Evolutionary conservation across 495 filamentous ascomycete species (phyloP).

Genomic region (Tuber calosporum): DNA sequence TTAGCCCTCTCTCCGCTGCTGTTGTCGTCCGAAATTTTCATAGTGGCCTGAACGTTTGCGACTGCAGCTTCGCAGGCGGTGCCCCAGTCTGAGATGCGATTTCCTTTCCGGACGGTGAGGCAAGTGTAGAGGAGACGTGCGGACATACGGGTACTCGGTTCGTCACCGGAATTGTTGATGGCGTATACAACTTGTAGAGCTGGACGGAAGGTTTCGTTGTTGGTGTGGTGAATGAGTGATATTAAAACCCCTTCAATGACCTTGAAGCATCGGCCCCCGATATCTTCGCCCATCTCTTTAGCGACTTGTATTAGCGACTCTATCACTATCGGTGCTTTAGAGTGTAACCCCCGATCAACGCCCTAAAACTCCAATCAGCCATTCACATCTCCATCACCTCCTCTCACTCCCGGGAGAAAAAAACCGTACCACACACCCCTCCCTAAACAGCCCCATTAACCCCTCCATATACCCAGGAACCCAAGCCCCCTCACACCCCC

Average conservation of each 20-base stretch:
- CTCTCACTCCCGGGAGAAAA: background rate
- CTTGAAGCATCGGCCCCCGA: conserved; percentile 47
- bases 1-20: conserved; percentile 42
- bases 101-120: conserved; percentile 68
- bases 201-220: conserved; percentile 59
- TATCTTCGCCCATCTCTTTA: conserved; percentile 2
- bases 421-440: conserved; percentile 49
- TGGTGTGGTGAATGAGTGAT: conserved; percentile 74
- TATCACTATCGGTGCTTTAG: conserved; percentile 51
- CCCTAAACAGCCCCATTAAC: conserved; percentile 80
- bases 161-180: conserved; percentile 44
- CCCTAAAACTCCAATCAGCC: conserved; percentile 56
- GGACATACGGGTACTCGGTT: conserved; percentile 49
- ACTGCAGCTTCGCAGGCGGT: conserved; percentile 54
- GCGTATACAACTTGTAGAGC: conserved; percentile 53
- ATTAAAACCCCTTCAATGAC: conserved; percentile 67
- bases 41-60: conserved; percentile 49
- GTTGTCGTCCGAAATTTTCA: conserved; percentile 36
- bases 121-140: conserved; percentile 60
- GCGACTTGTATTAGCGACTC: background rate
- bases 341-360: conserved; percentile 70
- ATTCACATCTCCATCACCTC: background rate
- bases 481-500: conserved; percentile 46
- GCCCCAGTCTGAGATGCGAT: conserved; percentile 66
- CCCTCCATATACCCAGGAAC: conserved; percentile 68